These are phyloP conservation scores for Solidago caesia DNA, from an alignment of 129 eudicot species.

Conservation along the genomic window DNA sequence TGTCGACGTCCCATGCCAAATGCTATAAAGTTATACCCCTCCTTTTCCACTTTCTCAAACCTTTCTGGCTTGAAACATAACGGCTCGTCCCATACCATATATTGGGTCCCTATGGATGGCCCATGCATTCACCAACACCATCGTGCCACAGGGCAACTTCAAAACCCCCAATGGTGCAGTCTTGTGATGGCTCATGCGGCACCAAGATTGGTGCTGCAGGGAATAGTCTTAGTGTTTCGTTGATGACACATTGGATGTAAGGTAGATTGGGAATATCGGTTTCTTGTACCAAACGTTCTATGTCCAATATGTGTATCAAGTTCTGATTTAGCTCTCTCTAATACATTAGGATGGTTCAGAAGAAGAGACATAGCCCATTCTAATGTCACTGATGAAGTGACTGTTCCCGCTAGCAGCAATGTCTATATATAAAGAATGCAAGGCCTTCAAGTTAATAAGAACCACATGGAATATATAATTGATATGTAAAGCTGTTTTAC, in stretches of 20 bases:
- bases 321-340: conserved; percentile 14
- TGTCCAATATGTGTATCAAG: conserved; percentile 23
- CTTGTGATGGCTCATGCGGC: conserved; percentile 43
- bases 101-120: conserved; percentile 47
- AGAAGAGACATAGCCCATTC: conserved; percentile 31
- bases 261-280: conserved; percentile 39
- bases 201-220: conserved; percentile 37
- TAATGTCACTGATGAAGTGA: conserved; percentile 13
- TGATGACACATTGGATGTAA: conserved; percentile 33
- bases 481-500: no score
- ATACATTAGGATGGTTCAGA: conserved; percentile 20
- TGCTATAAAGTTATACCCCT: conserved; percentile 33
- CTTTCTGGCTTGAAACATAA: conserved; percentile 38
- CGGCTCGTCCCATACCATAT: conserved; percentile 36
- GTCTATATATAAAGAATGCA: not conserved
- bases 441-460: not conserved
- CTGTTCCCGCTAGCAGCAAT: conserved; percentile 9
- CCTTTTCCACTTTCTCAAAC: conserved; percentile 26
- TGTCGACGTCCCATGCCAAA: conserved; percentile 46
- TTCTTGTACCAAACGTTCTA: conserved; percentile 38
- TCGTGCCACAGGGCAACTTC: conserved; percentile 40
- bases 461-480: no score
- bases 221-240: conserved; percentile 36
- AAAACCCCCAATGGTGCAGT: conserved; percentile 43
- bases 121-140: conserved; percentile 43